Percentiles rank a stretch among this genome's conserved stretches.
These are phyloP conservation scores for Apiospora malaysiana DNA, from an alignment of 2,329 filamentous ascomycete genomes.

Conservation along the genomic window DNA sequence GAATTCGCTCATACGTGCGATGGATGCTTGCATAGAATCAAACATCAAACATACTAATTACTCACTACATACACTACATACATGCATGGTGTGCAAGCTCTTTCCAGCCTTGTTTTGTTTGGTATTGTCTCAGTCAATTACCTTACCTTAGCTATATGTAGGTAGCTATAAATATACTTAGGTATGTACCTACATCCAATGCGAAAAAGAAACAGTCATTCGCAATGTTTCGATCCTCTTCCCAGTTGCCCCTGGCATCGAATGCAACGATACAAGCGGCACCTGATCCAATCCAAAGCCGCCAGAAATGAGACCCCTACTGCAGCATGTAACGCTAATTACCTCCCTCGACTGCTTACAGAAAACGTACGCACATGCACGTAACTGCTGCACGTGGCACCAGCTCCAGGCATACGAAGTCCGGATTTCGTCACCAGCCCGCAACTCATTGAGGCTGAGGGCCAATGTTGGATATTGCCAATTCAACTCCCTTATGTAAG, in stretches of 20 bases:
- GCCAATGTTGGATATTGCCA: neutral
- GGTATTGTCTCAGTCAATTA: neutral
- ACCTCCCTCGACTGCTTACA: neutral
- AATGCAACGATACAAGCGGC: slow-evolving; percentile 4
- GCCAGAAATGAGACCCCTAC: slow-evolving; percentile 8
- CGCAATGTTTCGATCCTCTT: neutral
- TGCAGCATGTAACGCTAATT: slow-evolving; percentile 16
- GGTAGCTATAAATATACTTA: too few species aligned
- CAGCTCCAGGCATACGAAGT: neutral
- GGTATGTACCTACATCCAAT: too few species aligned
- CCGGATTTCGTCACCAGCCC: neutral
- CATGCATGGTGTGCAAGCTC: neutral
- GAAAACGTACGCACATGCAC: neutral
- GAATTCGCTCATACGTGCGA: neutral
- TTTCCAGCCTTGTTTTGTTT: neutral
- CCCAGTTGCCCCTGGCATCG: neutral
- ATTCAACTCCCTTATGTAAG: neutral
- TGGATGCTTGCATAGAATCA: too few species aligned
- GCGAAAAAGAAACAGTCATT: too few species aligned
- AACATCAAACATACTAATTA: too few species aligned
- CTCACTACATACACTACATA: too few species aligned
- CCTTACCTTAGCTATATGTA: too few species aligned
- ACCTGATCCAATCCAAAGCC: neutral
- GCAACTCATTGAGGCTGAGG: neutral
- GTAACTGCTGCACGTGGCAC: slow-evolving; percentile 8